Base-by-base conservation (phyloP, 345 rosid species). In the Erodium maritimum region DNA sequence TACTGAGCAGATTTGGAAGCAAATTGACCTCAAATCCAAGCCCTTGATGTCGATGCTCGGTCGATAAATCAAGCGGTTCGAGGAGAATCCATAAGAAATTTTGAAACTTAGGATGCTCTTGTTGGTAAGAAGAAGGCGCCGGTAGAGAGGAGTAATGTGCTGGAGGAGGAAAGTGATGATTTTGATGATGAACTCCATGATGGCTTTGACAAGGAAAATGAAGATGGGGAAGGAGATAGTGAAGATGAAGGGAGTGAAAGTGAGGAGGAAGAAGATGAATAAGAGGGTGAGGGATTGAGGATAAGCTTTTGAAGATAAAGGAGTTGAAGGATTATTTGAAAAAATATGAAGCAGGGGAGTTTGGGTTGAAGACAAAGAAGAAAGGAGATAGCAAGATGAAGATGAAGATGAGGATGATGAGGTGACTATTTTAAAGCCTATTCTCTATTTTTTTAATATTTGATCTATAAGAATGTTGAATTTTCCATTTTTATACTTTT, bases 1-100 rank as follows among this genome's bases (percentile, higher is more conserved):
- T 50, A 75, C 85, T 1, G 97, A 89, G 75, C 99, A 93, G 79
- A 85, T 93, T 70, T 89, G 96, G 97, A 95, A 82, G 81, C 99
- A 93, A 58, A 85, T 87, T 50, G 99, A 93, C 67, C 69, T 89
- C 60, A 86, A 76, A 22, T 77, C 95, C 17, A 86, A 76, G 68
- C 87, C 88, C 11, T 60, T 86, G 55, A 12, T 86, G 46, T 77
- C 85, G 9, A 62, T 29, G 29, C 67, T 89, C 61, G 79, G 78
- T 5, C 82, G 89, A 6, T 84, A 83, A 65, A 78, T 83, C 18
- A 70, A 71, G 61, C 63, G 72, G 19, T 83, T 73, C 25, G 84
- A 80, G 73, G 82, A 80, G 70, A 73, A 77, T 63, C 94, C 89
- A 4, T 65, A 61, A 54, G 88, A 76, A 61, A 68, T 86, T 61